Evolutionary conservation across 2,329 filamentous ascomycete genomes (phyloP).

Genomic region (Tolypocladium amazonense): DNA sequence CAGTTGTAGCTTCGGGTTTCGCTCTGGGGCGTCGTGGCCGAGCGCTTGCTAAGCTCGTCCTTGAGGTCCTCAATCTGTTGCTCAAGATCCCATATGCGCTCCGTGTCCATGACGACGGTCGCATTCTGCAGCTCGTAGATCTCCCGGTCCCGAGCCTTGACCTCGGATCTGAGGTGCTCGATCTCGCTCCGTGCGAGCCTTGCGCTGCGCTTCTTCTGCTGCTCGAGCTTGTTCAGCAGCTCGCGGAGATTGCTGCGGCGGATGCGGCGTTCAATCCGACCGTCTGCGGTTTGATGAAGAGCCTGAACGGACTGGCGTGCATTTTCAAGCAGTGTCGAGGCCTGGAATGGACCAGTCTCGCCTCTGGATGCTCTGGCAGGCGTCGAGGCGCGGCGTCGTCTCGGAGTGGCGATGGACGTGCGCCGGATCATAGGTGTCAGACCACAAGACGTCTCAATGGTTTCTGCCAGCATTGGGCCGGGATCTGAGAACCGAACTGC

Average conservation of each 20-base stretch:
- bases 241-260: constrained; percentile 46
- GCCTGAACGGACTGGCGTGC: constrained; percentile 21
- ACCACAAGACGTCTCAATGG: constrained; percentile 29
- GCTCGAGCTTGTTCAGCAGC: constrained; percentile 42
- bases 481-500: constrained; percentile 51
- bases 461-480: constrained; percentile 22
- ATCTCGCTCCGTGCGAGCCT: constrained; percentile 35
- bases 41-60: constrained; percentile 17
- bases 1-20: constrained; percentile 29
- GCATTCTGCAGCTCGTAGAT: constrained; percentile 42
- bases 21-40: constrained; percentile 1
- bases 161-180: constrained; percentile 32
- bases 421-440: constrained; percentile 49
- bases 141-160: constrained; percentile 40
- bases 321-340: constrained; percentile 12
- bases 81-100: constrained; percentile 31
- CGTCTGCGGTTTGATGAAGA: constrained; percentile 45
- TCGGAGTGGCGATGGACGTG: constrained; percentile 29
- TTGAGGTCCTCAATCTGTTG: constrained; percentile 26
- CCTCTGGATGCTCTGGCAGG: constrained; percentile 16
- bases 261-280: constrained; percentile 45
- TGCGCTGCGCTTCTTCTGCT: constrained; percentile 31
- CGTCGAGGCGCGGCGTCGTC: constrained; percentile 35
- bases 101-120: constrained; percentile 37
- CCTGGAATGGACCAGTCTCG: constrained; percentile 5